Evolutionary conservation across 352 stramenopile species (phyloP).

Genomic region (Phytophthora cactorum): DNA sequence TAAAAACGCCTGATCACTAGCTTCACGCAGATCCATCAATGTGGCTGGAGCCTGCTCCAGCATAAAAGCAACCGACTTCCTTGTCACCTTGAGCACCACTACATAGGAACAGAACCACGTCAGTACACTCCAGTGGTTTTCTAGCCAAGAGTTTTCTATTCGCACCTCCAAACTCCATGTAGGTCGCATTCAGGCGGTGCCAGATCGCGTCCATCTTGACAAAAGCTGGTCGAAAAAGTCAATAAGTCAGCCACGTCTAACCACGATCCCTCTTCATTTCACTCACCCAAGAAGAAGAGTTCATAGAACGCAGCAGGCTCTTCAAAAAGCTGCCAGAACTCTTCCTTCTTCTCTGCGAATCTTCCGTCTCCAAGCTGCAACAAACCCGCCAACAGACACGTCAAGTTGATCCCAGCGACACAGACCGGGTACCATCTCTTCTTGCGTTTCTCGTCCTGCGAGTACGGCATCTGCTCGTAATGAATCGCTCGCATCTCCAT

Average conservation of each 20-base stretch:
- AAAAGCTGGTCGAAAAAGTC: slow-evolving; percentile 44
- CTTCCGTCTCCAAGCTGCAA: slow-evolving; percentile 71
- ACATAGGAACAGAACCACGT: slow-evolving; percentile 9
- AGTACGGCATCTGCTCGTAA: slow-evolving; percentile 47
- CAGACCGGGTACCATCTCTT: slow-evolving; percentile 82
- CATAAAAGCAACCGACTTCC: slow-evolving; percentile 64
- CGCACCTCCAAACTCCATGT: slow-evolving; percentile 89
- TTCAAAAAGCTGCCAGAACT: slow-evolving; percentile 82
- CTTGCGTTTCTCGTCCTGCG: slow-evolving; percentile 29
- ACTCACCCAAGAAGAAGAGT: slow-evolving; percentile 66
- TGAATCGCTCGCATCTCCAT: slow-evolving; percentile 74
- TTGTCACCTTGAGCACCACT: slow-evolving; percentile 82
- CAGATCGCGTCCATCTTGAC: slow-evolving; percentile 88
- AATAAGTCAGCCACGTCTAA: neutral
- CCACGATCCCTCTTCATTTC: neutral
- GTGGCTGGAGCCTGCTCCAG: slow-evolving; percentile 58
- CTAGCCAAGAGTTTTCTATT: neutral
- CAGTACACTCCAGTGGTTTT: neutral
- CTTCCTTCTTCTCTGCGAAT: slow-evolving; percentile 44
- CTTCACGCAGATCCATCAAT: slow-evolving; percentile 59
- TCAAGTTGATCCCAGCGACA: slow-evolving; percentile 87
- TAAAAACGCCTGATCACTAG: slow-evolving; percentile 66
- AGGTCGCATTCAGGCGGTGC: slow-evolving; percentile 80
- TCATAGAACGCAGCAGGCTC: slow-evolving; percentile 88
- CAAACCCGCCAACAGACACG: slow-evolving; percentile 76